These are phyloP conservation scores for Pseudocercospora eumusae DNA, from an alignment of 2,329 filamentous ascomycete genomes.

Conservation along the genomic window DNA sequence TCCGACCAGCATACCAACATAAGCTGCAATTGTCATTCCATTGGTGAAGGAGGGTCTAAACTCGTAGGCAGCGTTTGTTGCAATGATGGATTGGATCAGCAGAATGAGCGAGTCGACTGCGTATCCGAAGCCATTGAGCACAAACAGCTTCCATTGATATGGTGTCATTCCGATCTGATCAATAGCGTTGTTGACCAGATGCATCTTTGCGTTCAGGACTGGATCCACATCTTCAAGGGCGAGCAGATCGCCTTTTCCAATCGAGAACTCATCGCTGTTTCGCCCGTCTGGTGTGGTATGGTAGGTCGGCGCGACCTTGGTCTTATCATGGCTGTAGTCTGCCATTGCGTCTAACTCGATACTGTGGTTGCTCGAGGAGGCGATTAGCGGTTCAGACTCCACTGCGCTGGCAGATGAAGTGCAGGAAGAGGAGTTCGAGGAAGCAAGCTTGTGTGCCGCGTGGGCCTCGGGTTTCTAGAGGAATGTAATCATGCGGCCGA, in stretches of 20 bases:
- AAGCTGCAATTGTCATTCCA: conserved; percentile 64
- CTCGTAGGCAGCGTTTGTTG: conserved; percentile 59
- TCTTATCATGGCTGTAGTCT: conserved; percentile 24
- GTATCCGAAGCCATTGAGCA: conserved; percentile 64
- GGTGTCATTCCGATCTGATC: conserved; percentile 57
- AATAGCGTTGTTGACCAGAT: conserved; percentile 66
- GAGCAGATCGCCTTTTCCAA: conserved; percentile 56
- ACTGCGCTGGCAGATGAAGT: neutral
- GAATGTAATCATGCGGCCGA: neutral
- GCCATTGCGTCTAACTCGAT: conserved; percentile 26
- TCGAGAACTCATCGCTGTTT: conserved; percentile 26
- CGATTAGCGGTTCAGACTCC: conserved; percentile 22
- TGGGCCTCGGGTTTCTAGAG: neutral
- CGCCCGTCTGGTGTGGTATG: conserved; percentile 11
- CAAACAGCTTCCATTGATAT: conserved; percentile 61
- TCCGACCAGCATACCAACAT: conserved; percentile 56
- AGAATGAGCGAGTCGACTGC: conserved; percentile 60
- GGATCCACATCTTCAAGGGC: conserved; percentile 61
- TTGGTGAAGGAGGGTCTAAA: conserved; percentile 57
- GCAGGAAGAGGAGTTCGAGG: neutral
- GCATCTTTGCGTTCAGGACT: conserved; percentile 66
- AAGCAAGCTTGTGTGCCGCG: conserved; percentile 5
- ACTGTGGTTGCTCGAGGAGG: conserved; percentile 22
- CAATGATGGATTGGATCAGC: conserved; percentile 64
- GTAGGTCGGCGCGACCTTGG: conserved; percentile 21